Conservation (phyloP, 352 stramenopile genomes). For the Plasmopara halstedii region DNA sequence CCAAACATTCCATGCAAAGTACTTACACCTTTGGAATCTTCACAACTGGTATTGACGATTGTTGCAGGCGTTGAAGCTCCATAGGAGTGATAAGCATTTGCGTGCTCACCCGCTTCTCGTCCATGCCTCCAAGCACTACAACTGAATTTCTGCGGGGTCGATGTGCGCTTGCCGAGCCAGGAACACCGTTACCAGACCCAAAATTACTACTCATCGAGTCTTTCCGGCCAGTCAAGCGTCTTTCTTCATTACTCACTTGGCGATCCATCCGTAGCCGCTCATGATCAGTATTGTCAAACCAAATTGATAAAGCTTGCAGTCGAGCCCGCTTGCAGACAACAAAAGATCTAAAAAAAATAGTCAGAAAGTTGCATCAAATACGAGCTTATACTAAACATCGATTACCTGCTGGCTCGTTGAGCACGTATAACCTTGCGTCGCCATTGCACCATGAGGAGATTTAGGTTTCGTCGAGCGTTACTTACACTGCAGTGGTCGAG, state of each 20-base stretch:
- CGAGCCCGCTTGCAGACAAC: constrained; percentile 46
- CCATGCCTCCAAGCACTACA: constrained; percentile 39
- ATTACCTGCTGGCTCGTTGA: constrained; percentile 40
- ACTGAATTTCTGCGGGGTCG: constrained; percentile 13
- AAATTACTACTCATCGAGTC: constrained; percentile 7
- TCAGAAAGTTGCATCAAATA: background rate
- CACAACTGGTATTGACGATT: constrained; percentile 50
- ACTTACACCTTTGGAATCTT: constrained; percentile 55
- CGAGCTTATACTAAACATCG: background rate
- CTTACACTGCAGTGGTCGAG: constrained; percentile 46
- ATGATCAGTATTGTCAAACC: constrained; percentile 58
- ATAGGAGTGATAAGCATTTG: constrained; percentile 73
- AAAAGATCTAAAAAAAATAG: constrained; percentile 21
- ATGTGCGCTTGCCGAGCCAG: constrained; percentile 12
- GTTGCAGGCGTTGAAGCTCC: constrained; percentile 65
- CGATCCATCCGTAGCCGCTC: constrained; percentile 58
- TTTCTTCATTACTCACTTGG: constrained; percentile 13
- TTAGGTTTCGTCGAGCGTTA: constrained; percentile 62
- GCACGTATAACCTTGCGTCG: constrained; percentile 62
- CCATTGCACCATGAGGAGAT: constrained; percentile 68
- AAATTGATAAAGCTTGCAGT: constrained; percentile 43
- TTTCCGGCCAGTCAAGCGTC: constrained; percentile 7
- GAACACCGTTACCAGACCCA: constrained; percentile 8
- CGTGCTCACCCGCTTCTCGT: constrained; percentile 58
- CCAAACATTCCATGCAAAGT: background rate